A percentile compares a stretch with the other conserved stretches of the same genome.
Conservation (phyloP, 177 flowering plant species). For the Tripterygium wilfordii region DNA sequence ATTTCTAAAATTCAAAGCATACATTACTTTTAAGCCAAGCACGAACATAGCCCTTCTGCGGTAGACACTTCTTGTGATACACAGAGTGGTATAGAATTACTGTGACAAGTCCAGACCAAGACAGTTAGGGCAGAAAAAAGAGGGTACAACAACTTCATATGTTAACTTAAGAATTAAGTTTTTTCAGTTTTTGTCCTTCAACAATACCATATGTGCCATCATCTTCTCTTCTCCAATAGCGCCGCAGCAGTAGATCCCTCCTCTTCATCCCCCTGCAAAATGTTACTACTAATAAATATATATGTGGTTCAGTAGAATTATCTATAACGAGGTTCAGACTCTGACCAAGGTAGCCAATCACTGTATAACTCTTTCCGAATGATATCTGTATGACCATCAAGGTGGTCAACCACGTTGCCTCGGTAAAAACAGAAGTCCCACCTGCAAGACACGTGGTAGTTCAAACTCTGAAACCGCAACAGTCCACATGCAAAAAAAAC, state of each 20-base stretch:
- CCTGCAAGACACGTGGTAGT: conserved; percentile 39
- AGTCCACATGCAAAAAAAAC: background rate
- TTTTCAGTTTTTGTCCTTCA: background rate
- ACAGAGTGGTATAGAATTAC: conserved; percentile 93
- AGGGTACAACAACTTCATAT: background rate
- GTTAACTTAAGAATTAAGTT: background rate
- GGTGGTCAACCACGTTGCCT: conserved; percentile 79
- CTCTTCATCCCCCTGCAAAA: conserved; percentile 74
- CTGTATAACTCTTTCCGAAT: conserved; percentile 53
- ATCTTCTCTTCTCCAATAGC: conserved; percentile 96
- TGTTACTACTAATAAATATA: conserved; percentile 1
- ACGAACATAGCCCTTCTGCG: conserved; percentile 66
- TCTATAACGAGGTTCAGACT: conserved; percentile 6
- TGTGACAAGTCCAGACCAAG: conserved; percentile 22
- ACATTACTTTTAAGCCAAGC: conserved; percentile 98
- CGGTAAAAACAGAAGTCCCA: conserved; percentile 80
- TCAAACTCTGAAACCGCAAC: conserved; percentile 3
- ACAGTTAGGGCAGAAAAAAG: conserved; percentile 6
- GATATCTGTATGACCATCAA: conserved; percentile 92
- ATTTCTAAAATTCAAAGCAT: conserved; percentile 24
- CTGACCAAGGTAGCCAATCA: conserved; percentile 90
- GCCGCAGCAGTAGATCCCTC: conserved; percentile 73
- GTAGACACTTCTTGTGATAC: conserved; percentile 65
- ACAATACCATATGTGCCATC: conserved; percentile 60
- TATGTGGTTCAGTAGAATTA: conserved; percentile 1